Conservation (phyloP, 495 filamentous ascomycete species). For the Lineolata rhizophorae region DNA sequence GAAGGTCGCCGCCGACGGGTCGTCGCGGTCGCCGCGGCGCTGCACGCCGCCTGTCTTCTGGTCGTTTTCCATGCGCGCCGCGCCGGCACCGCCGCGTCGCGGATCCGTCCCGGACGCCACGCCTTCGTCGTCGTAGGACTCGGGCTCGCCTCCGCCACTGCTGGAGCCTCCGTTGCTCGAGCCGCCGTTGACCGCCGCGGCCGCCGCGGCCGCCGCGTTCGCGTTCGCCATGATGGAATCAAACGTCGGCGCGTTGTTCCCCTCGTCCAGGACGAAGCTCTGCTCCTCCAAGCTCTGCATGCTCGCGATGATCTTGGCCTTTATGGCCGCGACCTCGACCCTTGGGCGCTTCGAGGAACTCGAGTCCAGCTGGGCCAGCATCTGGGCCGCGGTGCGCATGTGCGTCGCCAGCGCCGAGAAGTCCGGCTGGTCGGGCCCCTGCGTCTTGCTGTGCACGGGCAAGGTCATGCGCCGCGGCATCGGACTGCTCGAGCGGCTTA, state of each 20-base stretch:
- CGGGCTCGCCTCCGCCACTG: constrained; percentile 5
- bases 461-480: constrained; percentile 30
- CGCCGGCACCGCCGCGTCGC: constrained; percentile 40
- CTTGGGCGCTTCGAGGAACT: constrained; percentile 48
- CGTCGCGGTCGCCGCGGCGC: constrained; percentile 53
- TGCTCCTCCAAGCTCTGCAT: constrained; percentile 70
- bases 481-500: constrained; percentile 38
- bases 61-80: constrained; percentile 63
- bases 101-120: constrained; percentile 23
- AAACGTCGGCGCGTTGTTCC: constrained; percentile 35
- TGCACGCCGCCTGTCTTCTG: constrained; percentile 55
- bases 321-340: constrained; percentile 51
- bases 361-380: constrained; percentile 54
- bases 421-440: constrained; percentile 34
- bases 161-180: too few species aligned
- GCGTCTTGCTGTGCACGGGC: constrained; percentile 10
- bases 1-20: constrained; percentile 60
- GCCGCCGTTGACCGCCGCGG: too few species aligned
- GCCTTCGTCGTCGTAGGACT: constrained; percentile 23
- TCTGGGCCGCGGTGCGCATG: constrained; percentile 60
- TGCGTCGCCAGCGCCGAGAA: constrained; percentile 55
- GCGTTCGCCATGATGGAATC: constrained; percentile 47
- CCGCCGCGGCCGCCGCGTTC: constrained; percentile 17
- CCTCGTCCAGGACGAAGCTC: constrained; percentile 39
- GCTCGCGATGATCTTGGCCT: constrained; percentile 57